phyloP scores from a whole-genome alignment of 495 filamentous ascomycete genomes.

The Penicillium psychrofluorescens region DNA sequence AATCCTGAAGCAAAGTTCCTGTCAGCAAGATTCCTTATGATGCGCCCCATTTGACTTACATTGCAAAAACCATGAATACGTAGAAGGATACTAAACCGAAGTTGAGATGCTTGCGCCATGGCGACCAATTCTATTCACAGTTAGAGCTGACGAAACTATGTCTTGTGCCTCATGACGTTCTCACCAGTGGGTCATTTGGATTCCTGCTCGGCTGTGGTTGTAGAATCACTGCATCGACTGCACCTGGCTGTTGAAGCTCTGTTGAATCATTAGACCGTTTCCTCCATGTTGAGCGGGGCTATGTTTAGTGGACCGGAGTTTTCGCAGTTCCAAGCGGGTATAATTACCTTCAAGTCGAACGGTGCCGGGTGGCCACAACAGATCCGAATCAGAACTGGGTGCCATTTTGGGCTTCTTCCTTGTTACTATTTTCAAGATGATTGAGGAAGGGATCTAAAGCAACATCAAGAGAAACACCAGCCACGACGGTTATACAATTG shows the following conservation, averaged over 20 bases:
- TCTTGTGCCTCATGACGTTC: background rate
- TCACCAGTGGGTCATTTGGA: slow-evolving; percentile 17
- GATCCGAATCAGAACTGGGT: no score
- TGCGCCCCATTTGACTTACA: slow-evolving; percentile 2
- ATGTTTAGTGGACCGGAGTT: no score
- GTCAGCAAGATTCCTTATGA: background rate
- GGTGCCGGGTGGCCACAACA: no score
- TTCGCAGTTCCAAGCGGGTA: no score
- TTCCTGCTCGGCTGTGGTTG: slow-evolving; percentile 13
- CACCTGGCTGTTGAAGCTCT: slow-evolving; percentile 5
- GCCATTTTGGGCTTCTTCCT: no score
- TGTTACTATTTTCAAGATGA: no score
- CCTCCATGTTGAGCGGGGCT: no score
- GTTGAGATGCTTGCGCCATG: slow-evolving; percentile 15
- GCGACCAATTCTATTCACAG: slow-evolving; percentile 9
- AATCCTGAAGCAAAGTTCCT: slow-evolving; percentile 7
- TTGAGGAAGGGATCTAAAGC: no score
- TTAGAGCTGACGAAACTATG: background rate
- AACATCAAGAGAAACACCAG: no score
- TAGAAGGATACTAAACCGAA: slow-evolving; percentile 15
- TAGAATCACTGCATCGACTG: slow-evolving; percentile 6
- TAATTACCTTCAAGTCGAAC: no score
- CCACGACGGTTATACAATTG: no score
- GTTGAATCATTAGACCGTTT: background rate
- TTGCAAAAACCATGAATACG: slow-evolving; percentile 13